These are phyloP conservation scores for Hyaloraphidium curvatum DNA, from an alignment of 192 early-diverging fungal species.

Conservation along the genomic window DNA sequence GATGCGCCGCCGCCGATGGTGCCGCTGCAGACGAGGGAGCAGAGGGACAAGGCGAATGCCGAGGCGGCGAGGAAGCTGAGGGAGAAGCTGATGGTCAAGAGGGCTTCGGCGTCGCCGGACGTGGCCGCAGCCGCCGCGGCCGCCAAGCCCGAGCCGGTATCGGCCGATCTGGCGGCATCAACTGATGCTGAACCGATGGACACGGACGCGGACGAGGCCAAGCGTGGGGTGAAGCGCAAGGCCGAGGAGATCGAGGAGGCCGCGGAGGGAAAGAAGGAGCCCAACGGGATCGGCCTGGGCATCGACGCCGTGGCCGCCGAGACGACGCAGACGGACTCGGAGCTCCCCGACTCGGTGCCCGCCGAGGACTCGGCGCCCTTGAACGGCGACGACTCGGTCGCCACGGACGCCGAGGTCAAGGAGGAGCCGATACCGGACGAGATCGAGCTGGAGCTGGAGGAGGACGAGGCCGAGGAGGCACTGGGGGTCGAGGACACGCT, in stretches of 20 bases:
- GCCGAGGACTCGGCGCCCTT: no score
- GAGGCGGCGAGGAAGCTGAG: background rate
- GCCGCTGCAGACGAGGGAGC: background rate
- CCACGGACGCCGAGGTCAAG: no score
- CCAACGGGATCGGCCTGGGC: no score
- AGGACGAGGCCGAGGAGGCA: background rate
- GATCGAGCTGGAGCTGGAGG: conserved; percentile 7
- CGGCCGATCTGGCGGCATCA: background rate
- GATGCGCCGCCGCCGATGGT: no score
- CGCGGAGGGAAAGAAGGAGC: no score
- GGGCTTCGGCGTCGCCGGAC: background rate
- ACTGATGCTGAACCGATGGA: conserved; percentile 7
- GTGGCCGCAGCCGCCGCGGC: background rate
- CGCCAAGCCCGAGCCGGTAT: background rate
- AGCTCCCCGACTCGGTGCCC: no score
- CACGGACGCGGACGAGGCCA: conserved; percentile 23
- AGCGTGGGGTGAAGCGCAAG: conserved; percentile 7
- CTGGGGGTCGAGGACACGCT: conserved; percentile 20
- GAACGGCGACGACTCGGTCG: no score
- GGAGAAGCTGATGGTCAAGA: background rate
- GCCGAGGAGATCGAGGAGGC: background rate
- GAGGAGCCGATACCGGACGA: conserved; percentile 7
- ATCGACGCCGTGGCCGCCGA: no score
- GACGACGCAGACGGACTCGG: no score
- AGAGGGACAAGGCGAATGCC: background rate